A percentile compares a stretch with the other conserved stretches of the same genome.
Evolutionary conservation across 1,139 yeast genomes (phyloP).

Genomic region (Yamadazyma oceani): DNA sequence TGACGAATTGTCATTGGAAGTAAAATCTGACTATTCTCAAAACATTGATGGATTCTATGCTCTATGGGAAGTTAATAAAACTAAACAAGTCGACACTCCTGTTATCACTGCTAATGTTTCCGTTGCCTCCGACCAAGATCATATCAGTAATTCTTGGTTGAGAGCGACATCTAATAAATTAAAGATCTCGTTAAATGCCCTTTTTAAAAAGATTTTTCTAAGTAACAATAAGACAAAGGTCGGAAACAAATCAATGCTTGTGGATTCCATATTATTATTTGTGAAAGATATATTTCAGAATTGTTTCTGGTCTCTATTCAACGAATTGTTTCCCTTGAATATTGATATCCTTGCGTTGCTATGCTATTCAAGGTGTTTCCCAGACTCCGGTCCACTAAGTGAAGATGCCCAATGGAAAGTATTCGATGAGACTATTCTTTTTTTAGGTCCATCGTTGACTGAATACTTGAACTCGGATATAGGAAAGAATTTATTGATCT

Average conservation of each 20-base stretch:
- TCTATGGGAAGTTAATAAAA: conserved; percentile 18
- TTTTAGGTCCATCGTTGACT: conserved; percentile 4
- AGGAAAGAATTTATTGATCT: conserved; percentile 14
- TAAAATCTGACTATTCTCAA: conserved; percentile 3
- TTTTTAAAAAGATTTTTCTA: conserved; percentile 28
- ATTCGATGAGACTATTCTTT: conserved; percentile 7
- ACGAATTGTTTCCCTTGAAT: conserved; percentile 31
- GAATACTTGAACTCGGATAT: conserved; percentile 1
- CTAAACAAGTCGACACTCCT: conserved; percentile 7
- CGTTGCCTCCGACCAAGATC: conserved; percentile 1
- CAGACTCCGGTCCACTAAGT: conserved; percentile 17
- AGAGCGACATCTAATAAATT: conserved; percentile 64
- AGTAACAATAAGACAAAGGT: conserved; percentile 20
- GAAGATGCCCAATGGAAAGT: conserved; percentile 11
- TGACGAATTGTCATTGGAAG: conserved; percentile 20
- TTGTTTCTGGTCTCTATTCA: conserved; percentile 36
- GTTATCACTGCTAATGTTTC: conserved; percentile 12
- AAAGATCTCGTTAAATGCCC: conserved; percentile 40
- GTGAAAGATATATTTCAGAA: conserved; percentile 21
- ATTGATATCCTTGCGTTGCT: conserved; percentile 31
- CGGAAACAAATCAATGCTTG: conserved; percentile 24
- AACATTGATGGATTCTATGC: conserved; percentile 19
- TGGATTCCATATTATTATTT: conserved; percentile 24
- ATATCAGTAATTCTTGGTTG: conserved; percentile 60
- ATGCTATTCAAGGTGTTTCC: conserved; percentile 9